Base-by-base conservation (phyloP, 805 yeast species). In the Pichia cabralensis region DNA sequence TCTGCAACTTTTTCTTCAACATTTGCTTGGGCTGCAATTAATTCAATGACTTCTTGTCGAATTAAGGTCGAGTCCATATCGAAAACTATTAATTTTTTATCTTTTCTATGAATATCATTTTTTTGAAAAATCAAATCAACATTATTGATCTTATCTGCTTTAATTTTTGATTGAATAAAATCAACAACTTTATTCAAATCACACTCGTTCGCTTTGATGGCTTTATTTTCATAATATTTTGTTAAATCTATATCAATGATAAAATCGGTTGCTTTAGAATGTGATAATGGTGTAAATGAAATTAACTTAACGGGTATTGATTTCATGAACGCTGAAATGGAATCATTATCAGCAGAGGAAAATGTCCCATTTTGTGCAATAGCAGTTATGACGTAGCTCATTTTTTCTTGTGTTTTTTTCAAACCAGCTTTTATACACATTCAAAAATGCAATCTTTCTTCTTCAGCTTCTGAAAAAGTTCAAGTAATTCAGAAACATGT, bases 21-120 rank as follows among this genome's bases (percentile, higher is more conserved):
- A 45, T 72, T 69, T n/a, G 96, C 97, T 48, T 83, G 80, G 0
- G 85, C 85, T 3, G 98, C 98, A 45, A 92, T 89, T 52, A 92
- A 59, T 53, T 92, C 99, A 46, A 92, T 92, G 26, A 92, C 96
- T 60, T 92, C 99, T 59, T 92, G 97, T 55, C 81, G 78, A 44
- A 92, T 92, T 52, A 92, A 63, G 0, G 99, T 92, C 0, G 96
- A 86, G 62, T 92, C 99, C 98, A 92, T 92, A 50, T 92, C 99
- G 53, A 92, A 92, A 9, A 94, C 83, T 41, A 83, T 77, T 32
- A 92, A 63, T 48, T 74, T 70, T 50, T 67, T 69, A 34, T 41
- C 28, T 47, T 53, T 57, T 53, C 65, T 62, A 30, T 35, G 39
- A 1, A 25, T 33, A 23, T 35, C 41, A 22, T 53, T 52, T 24